Conservation (phyloP, 208 protist genomes). For the Tritrichomonas musculus region DNA sequence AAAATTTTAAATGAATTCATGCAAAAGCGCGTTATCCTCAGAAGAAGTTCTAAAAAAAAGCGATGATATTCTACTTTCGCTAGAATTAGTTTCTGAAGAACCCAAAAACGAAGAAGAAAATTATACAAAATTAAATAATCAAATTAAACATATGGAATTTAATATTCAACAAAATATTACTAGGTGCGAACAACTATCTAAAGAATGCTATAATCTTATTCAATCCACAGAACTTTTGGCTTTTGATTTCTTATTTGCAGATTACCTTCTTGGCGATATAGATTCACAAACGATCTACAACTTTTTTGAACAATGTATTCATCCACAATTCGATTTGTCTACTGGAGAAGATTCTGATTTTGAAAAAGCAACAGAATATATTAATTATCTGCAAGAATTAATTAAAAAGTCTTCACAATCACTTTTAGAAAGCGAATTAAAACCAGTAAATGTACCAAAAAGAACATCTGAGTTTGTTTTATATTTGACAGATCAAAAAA, state of each 20-base stretch:
- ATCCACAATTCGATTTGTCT: neutral
- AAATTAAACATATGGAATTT: constrained; percentile 33
- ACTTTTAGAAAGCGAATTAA: neutral
- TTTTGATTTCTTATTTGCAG: neutral
- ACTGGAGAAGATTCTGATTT: neutral
- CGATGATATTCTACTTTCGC: too few species aligned
- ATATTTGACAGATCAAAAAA: neutral
- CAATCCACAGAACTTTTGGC: neutral
- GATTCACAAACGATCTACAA: neutral
- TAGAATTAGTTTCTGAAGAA: too few species aligned
- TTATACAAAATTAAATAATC: too few species aligned
- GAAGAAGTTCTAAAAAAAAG: too few species aligned
- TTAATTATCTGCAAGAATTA: neutral
- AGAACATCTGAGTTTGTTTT: neutral
- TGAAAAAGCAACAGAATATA: neutral
- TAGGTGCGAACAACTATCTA: neutral
- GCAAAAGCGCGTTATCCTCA: too few species aligned
- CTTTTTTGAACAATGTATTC: neutral
- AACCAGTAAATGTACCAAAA: neutral
- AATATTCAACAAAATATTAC: neutral
- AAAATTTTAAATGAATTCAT: too few species aligned
- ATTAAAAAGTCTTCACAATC: neutral
- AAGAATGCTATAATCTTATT: neutral
- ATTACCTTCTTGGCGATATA: neutral
- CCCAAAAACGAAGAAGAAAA: too few species aligned